Evolutionary conservation across 495 filamentous ascomycete genomes (phyloP), one percentile per base, ranked within the genome.

Genomic region (Aspergillus kassunensis): DNA sequence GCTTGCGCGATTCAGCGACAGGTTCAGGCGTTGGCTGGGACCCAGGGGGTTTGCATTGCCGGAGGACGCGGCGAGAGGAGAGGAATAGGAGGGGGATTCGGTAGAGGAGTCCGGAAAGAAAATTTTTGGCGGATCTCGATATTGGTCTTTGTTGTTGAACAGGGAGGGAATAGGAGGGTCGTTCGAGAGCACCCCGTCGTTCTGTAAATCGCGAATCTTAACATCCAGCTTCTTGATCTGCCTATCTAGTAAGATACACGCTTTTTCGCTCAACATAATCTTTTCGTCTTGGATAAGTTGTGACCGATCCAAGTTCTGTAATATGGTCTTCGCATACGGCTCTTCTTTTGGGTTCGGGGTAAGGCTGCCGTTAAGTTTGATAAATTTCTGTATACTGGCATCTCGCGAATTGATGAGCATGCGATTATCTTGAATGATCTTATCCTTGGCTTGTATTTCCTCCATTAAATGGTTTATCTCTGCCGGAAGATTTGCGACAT

Each of bases 401-500:
- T 98, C 93, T 47, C 85, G 82, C 18, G 85, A 82, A 54, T 85
- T 85, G 73, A 95, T 90, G 18, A 79, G 78, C 35, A 75, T 75
- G 34, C 87, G 75, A 60, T 84, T 88, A 30, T 91, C 88, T 58
- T 86, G 78, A 60, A 91, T 86, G 33, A 80, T 69, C 47, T 82
- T 81, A 63, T 98, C 92, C 70, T 97, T 97, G 52, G 90, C 88
- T 60, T 86, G 81, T 25, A 97, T 90, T 70, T 98, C 93, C 62
- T 97, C 93, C 67, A 96, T 87, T 57, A 96, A 74, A 74, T 96
- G 92, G 29, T 84, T 83, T 49, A 97, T 87, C 69, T 98, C 93
- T 11, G 87, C 87, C 15, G 93, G 91, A 7, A 97, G 77, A 61
- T 97, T 97, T 25, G 91, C 88, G 24, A 87, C 81, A 77, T 89